Percentiles rank a stretch among this genome's conserved stretches.
Conservation (phyloP, 768 basidiomycete genomes). For the Tremella mesenterica region DNA sequence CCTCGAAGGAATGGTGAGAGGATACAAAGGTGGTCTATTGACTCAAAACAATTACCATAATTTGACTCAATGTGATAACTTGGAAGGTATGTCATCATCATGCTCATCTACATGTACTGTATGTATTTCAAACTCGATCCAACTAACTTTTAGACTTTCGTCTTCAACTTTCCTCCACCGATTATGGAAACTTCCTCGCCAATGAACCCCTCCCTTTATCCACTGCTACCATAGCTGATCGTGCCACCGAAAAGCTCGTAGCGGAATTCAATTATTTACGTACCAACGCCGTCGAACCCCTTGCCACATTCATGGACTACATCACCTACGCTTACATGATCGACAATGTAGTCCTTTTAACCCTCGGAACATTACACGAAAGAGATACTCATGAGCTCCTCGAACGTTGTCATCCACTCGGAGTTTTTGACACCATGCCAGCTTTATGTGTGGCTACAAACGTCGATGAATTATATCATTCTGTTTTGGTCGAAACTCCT, state of each 20-base stretch:
- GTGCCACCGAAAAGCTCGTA: constrained; percentile 87
- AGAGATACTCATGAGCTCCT: constrained; percentile 93
- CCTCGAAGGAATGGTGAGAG: constrained; percentile 54
- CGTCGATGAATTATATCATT: constrained; percentile 94
- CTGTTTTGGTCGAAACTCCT: constrained; percentile 93
- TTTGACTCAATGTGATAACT: constrained; percentile 90
- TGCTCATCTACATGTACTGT: no score
- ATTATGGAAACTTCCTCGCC: constrained; percentile 96
- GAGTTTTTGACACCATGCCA: constrained; percentile 96
- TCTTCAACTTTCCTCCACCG: constrained; percentile 89
- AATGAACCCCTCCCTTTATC: constrained; percentile 90
- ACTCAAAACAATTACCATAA: constrained; percentile 84
- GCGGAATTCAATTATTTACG: constrained; percentile 94
- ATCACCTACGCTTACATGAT: constrained; percentile 99
- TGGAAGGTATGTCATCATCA: constrained; percentile 61
- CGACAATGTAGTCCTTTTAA: constrained; percentile 95
- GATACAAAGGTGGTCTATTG: constrained; percentile 88
- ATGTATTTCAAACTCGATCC: no score
- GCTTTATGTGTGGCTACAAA: constrained; percentile 98
- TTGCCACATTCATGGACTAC: constrained; percentile 91
- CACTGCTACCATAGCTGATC: constrained; percentile 91
- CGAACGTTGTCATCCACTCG: constrained; percentile 92
- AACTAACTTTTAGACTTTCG: constrained; percentile 84
- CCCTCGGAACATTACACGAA: constrained; percentile 93
- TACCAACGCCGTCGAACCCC: constrained; percentile 79